Evolutionary conservation across 2,329 filamentous ascomycete genomes (phyloP), one percentile per base, ranked within the genome.

Genomic region (Xylaria sp.): DNA sequence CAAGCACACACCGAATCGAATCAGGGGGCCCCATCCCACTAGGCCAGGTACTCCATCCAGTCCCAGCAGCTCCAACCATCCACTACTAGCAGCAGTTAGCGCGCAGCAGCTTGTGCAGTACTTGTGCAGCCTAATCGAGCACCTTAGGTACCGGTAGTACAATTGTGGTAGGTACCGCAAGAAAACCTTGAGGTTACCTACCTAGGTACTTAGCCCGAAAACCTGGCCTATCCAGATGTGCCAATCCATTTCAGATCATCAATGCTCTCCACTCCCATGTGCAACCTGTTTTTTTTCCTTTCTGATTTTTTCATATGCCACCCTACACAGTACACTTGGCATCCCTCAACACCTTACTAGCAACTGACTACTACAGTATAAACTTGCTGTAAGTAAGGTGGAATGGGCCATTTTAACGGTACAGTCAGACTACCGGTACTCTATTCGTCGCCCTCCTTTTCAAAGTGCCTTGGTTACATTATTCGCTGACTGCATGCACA

Each of bases 1-100:
- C 70, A 71, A 71, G 42, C 44, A 27, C 66, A 69, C 69, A 69
- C 71, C 70, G 70, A 66, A 71, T 70, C 70, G 50, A 65, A 68
- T 72, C 72, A 73, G 71, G 73, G 73, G 73, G 44, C 17, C 27
- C 64, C 67, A 27, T 61, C 63, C 51, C 38, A 36, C 42, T 31
- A 49, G 22, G 15, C 13, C 9, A 25, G 56, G 51, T 55, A 42
- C 33, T 42, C 25, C 7, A 47, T 22, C 20, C 0, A 31, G 33
- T 44, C 17, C 15, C 22, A 36, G 31, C 56, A 59, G 31, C 31
- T 22, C 29, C 44, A 47, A 47, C 20, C 11, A 11, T 20, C 33
- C 25, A 25, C 53, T 44, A 25, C 51, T 53, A 22, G n/a, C 36
- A 22, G 22, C 22, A 49, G 25, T 10, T 29, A 31, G 45, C 45